Base-by-base conservation (phyloP, 1,284 basidiomycete species). In the Ceratobasidium sp. region DNA sequence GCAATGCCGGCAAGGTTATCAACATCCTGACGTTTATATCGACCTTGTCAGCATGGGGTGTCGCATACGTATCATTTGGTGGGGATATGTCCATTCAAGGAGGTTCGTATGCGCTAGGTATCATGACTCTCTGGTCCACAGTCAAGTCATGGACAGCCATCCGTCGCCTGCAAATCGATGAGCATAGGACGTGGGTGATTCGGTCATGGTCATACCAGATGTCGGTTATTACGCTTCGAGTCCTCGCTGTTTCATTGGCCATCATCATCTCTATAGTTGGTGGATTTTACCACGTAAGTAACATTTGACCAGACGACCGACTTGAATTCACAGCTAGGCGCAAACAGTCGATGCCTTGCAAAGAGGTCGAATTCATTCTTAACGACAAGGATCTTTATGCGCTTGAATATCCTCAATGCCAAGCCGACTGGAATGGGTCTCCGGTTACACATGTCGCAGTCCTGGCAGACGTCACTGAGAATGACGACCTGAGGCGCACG, bases 21-120 rank as follows among this genome's bases (percentile, higher is more conserved):
- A 67, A 67, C 62, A 41, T 67, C 10, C n/a, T 67, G n/a, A 67
- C 48, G 4, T 52, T 67, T 36, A 30, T 67, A 14, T 67, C 62
- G 50, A 61, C 59, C 23, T n/a, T 46, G 2, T 36, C 46, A 8
- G 48, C 50, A 18, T 53, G 48, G 21, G 62, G 62, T 14, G 55
- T 67, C 5, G 62, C 62, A 32, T 50, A 36, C 23, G 62, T 53
- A 16, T 52, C 62, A 34, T 67, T 39, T 41, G 62, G 62, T 8
- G 62, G 62, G n/a, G 62, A 67, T 36, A 32, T 55, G 26, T 52
- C 62, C 21, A 67, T 67, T 36, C 62, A 41, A 32, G 6, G 34
- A 32, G 30, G 2, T 12, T 14, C 23, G 4, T 53, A 52, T 43
- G 10, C 26, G 2, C 34, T 67, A 3, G 62, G 48, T 16, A 14